These are phyloP conservation scores for Monilinia aucupariae DNA, from an alignment of 2,329 filamentous ascomycete species.

Conservation along the genomic window DNA sequence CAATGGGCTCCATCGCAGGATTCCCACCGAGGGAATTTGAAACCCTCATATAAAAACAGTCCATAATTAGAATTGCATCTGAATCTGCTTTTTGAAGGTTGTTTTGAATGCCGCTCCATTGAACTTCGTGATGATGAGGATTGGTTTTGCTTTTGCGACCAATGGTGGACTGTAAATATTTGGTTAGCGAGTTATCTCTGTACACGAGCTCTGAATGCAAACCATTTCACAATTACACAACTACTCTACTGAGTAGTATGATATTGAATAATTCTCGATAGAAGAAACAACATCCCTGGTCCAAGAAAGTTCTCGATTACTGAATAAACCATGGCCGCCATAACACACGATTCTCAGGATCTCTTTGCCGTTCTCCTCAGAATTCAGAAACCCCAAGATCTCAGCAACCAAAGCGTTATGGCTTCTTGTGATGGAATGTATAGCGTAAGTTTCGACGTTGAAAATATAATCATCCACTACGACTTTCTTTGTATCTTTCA, in stretches of 20 bases:
- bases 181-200: neutral
- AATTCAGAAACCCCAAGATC: neutral
- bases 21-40: neutral
- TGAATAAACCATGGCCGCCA: neutral
- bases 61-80: neutral
- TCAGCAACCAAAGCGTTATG: neutral
- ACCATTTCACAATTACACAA: neutral
- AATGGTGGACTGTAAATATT: neutral
- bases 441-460: neutral
- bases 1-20: neutral
- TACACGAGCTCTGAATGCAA: neutral
- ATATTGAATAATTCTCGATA: neutral
- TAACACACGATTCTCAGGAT: neutral
- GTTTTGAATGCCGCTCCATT: neutral
- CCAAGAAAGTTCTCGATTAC: neutral
- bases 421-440: neutral
- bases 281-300: neutral
- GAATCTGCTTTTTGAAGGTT: neutral
- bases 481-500: neutral
- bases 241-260: no score
- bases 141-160: neutral
- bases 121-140: neutral
- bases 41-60: neutral
- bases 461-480: neutral
- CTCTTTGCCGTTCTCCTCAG: neutral